Percentiles rank a stretch among this genome's conserved stretches.
phyloP scores from a whole-genome alignment of 371 early-diverging fungal genomes.

The Rhizopus microsporus region DNA sequence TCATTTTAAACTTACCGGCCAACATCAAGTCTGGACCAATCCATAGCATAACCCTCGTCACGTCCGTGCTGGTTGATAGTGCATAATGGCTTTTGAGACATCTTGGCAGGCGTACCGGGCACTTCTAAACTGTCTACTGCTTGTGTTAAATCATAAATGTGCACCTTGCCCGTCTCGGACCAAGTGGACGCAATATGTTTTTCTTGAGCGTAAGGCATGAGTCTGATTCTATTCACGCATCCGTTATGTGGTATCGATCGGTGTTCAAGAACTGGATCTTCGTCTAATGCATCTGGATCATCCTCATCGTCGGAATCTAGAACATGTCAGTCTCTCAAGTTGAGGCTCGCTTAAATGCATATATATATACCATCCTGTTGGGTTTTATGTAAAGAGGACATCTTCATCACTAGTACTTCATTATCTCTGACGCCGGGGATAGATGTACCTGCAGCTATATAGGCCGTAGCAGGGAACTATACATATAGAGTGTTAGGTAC shows the following conservation, averaged over 20 bases:
- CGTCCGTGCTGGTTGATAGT: slow-evolving; percentile 79
- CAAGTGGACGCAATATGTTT: slow-evolving; percentile 85
- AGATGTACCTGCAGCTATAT: slow-evolving; percentile 95
- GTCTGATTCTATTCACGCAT: slow-evolving; percentile 91
- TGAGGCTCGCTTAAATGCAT: neutral
- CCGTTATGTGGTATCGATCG: slow-evolving; percentile 83
- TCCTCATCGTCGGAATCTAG: slow-evolving; percentile 74
- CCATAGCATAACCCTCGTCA: slow-evolving; percentile 93
- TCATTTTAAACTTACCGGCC: slow-evolving; percentile 48
- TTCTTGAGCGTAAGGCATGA: slow-evolving; percentile 63
- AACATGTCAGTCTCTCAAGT: neutral
- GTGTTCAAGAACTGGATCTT: slow-evolving; percentile 90
- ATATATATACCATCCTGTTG: slow-evolving; percentile 74
- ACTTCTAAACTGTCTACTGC: slow-evolving; percentile 77
- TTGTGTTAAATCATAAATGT: slow-evolving; percentile 84
- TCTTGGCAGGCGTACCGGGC: slow-evolving; percentile 70
- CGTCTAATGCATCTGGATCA: slow-evolving; percentile 83
- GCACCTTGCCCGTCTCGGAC: slow-evolving; percentile 93
- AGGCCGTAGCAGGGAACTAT: slow-evolving; percentile 90
- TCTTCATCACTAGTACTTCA: slow-evolving; percentile 90
- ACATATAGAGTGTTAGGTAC: neutral
- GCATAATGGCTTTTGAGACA: slow-evolving; percentile 71
- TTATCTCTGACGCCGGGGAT: slow-evolving; percentile 83
- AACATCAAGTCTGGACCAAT: slow-evolving; percentile 79
- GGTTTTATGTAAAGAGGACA: slow-evolving; percentile 89